Base-by-base conservation (phyloP, 768 basidiomycete genomes). In the Termitomyces titanicus region DNA sequence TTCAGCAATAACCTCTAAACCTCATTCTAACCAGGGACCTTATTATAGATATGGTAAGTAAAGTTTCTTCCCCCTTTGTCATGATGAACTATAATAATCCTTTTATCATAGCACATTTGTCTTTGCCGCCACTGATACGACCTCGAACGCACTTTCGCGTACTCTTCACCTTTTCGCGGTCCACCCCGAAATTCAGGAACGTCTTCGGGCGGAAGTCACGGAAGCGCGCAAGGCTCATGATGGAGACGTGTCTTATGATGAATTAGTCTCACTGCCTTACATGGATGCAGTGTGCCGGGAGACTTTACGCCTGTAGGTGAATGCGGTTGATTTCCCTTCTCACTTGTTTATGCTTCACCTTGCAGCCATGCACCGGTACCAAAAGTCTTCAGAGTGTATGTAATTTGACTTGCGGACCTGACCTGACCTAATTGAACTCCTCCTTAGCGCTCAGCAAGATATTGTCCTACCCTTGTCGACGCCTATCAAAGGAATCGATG, bases 141-240 rank as follows among this genome's bases (percentile, higher is more conserved):
- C 72, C 1, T 66, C 71, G 1, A 50, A 56, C 1, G 71, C 74
- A 0, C 55, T 75, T 9, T 55, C 66, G 8, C 68, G 69, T 13
- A 66, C 61, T 7, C 58, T 74, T n/a, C 62, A 64, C 42, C 39
- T 66, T 15, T 61, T 75, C 9, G 65, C 70, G 5, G 40, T 53
- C 0, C 63, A 70, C 50, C 69, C 57, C 1, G 68, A 73, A 25
- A 65, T 73, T n/a, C 68, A 79, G 29, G 54, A 25, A 20, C 68
- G 63, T 1, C 59, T 78, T 22, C 72, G 74, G 4, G 61, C 67
- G 31, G 79, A 80, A 56, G 67, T 80, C n/a, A 25, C 68, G 7
- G 60, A 61, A 18, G 66, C 67, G 1, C 65, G 42, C 13, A 18
- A 48, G 4, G 25, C 46, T 0, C 46, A 53, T 18, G 55, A 40